Percentiles rank a stretch among this genome's conserved stretches.
Evolutionary conservation across 768 basidiomycete species (phyloP).

Genomic region (Lentinula aciculospora): DNA sequence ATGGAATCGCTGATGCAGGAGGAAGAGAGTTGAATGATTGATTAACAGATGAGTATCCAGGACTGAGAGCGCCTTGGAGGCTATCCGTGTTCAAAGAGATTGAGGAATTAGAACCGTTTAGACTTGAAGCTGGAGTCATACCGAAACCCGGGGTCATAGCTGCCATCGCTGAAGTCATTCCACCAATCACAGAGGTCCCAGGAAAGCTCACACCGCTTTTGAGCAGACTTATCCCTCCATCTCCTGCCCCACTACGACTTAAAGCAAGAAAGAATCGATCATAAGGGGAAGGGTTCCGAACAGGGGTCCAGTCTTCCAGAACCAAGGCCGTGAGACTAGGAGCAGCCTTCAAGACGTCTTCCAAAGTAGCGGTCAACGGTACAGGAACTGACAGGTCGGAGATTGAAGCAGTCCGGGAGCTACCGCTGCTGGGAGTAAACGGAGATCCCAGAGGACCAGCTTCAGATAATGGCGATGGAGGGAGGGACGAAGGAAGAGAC

Average conservation of each 20-base stretch:
- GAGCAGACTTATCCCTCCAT: neutral
- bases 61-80: neutral
- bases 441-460: neutral
- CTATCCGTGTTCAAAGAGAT: neutral
- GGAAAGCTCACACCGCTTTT: conserved; percentile 1
- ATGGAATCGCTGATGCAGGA: neutral
- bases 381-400: no score
- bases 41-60: neutral
- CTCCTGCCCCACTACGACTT: neutral
- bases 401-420: neutral
- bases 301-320: conserved; percentile 3
- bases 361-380: neutral
- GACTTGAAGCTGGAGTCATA: neutral
- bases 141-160: neutral
- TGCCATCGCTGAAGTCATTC: neutral
- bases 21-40: neutral
- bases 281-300: neutral
- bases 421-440: neutral
- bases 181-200: neutral
- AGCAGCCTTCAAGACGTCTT: neutral
- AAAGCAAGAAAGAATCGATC: neutral
- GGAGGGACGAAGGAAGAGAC: neutral
- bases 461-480: neutral
- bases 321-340: conserved; percentile 1
- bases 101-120: neutral